A percentile compares a stretch with the other conserved stretches of the same genome.
Evolutionary conservation across 495 filamentous ascomycete species (phyloP).

Genomic region (Letharia columbiana): DNA sequence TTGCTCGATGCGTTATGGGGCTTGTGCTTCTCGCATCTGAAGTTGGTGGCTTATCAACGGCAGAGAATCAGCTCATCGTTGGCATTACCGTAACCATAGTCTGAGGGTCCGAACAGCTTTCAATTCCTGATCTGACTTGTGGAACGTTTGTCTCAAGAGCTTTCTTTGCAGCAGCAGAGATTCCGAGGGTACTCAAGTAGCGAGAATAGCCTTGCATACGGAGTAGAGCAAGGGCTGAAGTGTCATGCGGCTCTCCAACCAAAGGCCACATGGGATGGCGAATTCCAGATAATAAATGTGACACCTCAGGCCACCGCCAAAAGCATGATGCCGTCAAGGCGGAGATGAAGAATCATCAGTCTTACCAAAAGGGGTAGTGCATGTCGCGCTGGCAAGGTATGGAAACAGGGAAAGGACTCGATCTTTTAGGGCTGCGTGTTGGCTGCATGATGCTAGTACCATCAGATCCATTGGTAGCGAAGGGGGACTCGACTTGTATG

Average conservation of each 20-base stretch:
- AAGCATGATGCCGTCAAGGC: constrained; percentile 14
- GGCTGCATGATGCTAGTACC: constrained; percentile 17
- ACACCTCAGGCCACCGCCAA: constrained; percentile 7
- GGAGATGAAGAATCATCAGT: constrained; percentile 15
- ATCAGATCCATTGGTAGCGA: constrained; percentile 14
- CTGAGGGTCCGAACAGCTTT: background rate
- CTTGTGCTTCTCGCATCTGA: constrained; percentile 6
- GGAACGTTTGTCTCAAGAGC: background rate
- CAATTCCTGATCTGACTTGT: background rate
- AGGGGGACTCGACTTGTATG: constrained; percentile 5
- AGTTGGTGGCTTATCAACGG: constrained; percentile 15
- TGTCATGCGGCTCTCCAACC: constrained; percentile 7
- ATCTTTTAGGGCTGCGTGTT: constrained; percentile 13
- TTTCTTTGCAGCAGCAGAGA: background rate
- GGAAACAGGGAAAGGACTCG: constrained; percentile 1
- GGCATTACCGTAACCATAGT: background rate
- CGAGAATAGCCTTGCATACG: background rate
- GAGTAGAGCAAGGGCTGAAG: constrained; percentile 8
- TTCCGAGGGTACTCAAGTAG: background rate
- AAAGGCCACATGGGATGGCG: constrained; percentile 10
- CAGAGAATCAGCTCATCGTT: constrained; percentile 1
- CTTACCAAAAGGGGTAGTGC: constrained; percentile 8
- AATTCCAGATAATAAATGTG: background rate
- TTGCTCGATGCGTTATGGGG: constrained; percentile 3
- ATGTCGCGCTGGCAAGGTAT: constrained; percentile 8